Evolutionary conservation across 768 basidiomycete genomes (phyloP), one percentile per base, ranked within the genome.

Genomic region (Kwoniella sp.): DNA sequence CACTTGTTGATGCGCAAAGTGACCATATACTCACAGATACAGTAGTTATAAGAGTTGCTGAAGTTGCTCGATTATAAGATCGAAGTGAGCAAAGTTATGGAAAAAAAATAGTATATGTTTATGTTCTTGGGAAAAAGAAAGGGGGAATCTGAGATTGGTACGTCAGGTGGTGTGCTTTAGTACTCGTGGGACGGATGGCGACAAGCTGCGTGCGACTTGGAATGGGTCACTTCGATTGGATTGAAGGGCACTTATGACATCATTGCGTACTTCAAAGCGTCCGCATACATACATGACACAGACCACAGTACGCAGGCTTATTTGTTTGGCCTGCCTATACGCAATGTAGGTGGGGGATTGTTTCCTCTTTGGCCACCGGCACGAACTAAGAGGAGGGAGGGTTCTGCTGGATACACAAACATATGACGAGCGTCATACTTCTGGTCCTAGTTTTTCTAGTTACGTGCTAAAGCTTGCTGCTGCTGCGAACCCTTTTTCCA

Each of bases 21-120:
- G 33, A 33, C 17, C 8, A 19, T 12, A 26, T 8, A 62, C 60
- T 62, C 53, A 62, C 60, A 47, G 60, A 44, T 62, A 62, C 60
- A 62, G 54, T 62, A 33, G 29, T 37, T 24, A 56, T 24, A 50
- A 48, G 25, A 55, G 13, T 48, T 10, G 46, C 49, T 62, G 49
- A 26, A 25, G 6, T 36, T 62, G 60, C 60, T 61, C 60, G 29
- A 48, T 25, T 25, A 26, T 52, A 46, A 27, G 48, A 48, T 48
- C n/a, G 37, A 22, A 7, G 19, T 4, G 33, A 44, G 48, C 40
- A 44, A 44, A 33, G 46, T 55, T 44, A 40, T 5, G 4, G 17
- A 2, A 5, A 5, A 49, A 49, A 26, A 49, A 26, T 24, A 22
- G 4, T 6, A 25, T 49, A 26, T 49, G 25, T 9, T 6, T 44